phyloP scores from a whole-genome alignment of 208 protist species.

The Vickermania ingenoplastis region DNA sequence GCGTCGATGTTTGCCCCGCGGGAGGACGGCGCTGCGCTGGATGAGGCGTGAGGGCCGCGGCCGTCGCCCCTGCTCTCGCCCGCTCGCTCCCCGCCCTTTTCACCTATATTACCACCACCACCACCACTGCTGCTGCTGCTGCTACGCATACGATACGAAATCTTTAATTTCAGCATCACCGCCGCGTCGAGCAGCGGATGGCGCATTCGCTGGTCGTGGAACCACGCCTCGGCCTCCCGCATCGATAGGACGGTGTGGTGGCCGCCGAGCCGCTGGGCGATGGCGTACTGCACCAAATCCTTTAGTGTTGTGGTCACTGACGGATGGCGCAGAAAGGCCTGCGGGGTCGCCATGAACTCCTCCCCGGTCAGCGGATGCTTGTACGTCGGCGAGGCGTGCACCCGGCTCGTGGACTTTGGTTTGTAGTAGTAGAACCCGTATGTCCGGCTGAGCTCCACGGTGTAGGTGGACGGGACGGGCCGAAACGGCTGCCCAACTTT shows the following conservation, averaged over 20 bases:
- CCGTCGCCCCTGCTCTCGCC: background rate
- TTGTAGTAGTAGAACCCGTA: slow-evolving; percentile 65
- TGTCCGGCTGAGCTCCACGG: slow-evolving; percentile 25
- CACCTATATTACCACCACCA: background rate
- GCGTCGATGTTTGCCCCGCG: background rate
- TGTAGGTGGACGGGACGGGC: slow-evolving; percentile 60
- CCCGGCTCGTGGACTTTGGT: background rate
- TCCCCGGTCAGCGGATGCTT: slow-evolving; percentile 49
- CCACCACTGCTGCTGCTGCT: slow-evolving; percentile 3
- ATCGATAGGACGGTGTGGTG: background rate
- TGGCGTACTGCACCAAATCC: slow-evolving; percentile 19
- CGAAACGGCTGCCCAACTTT: slow-evolving; percentile 36
- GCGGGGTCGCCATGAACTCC: slow-evolving; percentile 61
- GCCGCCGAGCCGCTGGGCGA: background rate
- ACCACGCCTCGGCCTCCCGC: slow-evolving; percentile 34
- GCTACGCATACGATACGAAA: slow-evolving; percentile 32
- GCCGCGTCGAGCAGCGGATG: slow-evolving; percentile 52
- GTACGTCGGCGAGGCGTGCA: slow-evolving; percentile 29
- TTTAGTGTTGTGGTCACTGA: slow-evolving; percentile 12
- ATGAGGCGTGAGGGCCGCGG: background rate
- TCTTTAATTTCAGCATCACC: slow-evolving; percentile 28
- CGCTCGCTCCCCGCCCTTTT: background rate
- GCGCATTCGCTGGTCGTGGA: slow-evolving; percentile 55
- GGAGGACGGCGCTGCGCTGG: background rate
- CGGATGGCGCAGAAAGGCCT: slow-evolving; percentile 49